A percentile compares a stretch with the other conserved stretches of the same genome.
phyloP scores from a whole-genome alignment of 2,329 filamentous ascomycete genomes.

The Cylindrodendrum hubeiense region DNA sequence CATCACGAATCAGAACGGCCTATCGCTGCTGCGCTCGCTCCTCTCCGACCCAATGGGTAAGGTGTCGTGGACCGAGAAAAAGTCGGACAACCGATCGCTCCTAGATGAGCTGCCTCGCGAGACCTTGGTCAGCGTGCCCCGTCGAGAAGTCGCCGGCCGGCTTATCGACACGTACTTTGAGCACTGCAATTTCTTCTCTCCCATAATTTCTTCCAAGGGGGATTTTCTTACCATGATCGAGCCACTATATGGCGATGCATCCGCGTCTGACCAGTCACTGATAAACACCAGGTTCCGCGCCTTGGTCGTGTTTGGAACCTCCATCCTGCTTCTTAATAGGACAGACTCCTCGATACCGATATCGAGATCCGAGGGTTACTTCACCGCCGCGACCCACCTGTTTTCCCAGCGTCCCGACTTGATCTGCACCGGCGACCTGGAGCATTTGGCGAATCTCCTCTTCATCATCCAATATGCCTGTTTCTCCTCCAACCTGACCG shows the following conservation, averaged over 20 bases:
- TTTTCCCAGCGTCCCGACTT: slow-evolving; percentile 12
- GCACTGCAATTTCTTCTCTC: slow-evolving; percentile 45
- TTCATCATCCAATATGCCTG: slow-evolving; percentile 31
- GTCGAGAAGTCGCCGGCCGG: slow-evolving; percentile 8
- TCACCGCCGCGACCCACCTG: slow-evolving; percentile 17
- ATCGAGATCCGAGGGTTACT: slow-evolving; percentile 26
- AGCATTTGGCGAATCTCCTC: slow-evolving; percentile 30
- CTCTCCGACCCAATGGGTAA: slow-evolving; percentile 7
- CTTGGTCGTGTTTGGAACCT: slow-evolving; percentile 25
- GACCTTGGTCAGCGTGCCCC: slow-evolving; percentile 24
- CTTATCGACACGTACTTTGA: slow-evolving; percentile 44
- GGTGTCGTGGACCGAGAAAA: slow-evolving; percentile 11
- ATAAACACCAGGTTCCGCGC: slow-evolving; percentile 20
- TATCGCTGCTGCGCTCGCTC: slow-evolving; percentile 6
- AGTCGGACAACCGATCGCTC: slow-evolving; percentile 1
- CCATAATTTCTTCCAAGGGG: slow-evolving; percentile 34
- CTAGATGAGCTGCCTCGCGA: slow-evolving; percentile 26
- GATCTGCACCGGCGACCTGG: slow-evolving; percentile 25
- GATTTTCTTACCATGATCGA: slow-evolving; percentile 20
- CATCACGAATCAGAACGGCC: slow-evolving; percentile 11
- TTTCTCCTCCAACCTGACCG: slow-evolving; percentile 30
- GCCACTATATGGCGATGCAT: slow-evolving; percentile 22
- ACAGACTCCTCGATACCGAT: slow-evolving; percentile 27
- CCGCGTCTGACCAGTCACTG: background rate
- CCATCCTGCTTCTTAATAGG: slow-evolving; percentile 32